A percentile compares a stretch with the other conserved stretches of the same genome.
Conservation (phyloP, 345 rosid species). For the Bretschneidera sinensis region DNA sequence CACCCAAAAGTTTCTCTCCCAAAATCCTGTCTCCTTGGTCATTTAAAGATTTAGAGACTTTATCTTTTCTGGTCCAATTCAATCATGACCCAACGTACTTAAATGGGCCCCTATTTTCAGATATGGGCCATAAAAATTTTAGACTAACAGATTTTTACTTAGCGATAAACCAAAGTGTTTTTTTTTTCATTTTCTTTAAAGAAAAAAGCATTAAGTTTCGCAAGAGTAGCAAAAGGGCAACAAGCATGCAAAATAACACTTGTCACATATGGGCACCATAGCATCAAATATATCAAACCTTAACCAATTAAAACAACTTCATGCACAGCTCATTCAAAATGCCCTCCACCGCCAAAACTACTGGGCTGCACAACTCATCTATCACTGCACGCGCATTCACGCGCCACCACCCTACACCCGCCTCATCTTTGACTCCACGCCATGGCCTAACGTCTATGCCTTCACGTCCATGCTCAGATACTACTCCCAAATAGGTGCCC, state of each 20-base stretch:
- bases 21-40: no score
- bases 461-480: slow-evolving; percentile 24
- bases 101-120: no score
- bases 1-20: no score
- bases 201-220: no score
- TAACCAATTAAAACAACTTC: slow-evolving; percentile 29
- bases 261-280: slow-evolving; percentile 13
- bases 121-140: no score
- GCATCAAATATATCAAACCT: slow-evolving; percentile 12
- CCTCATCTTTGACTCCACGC: slow-evolving; percentile 18
- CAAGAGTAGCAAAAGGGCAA: no score
- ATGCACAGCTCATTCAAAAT: slow-evolving; percentile 29
- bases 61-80: no score
- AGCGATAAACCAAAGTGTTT: no score
- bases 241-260: background rate
- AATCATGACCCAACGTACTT: no score
- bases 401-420: slow-evolving; percentile 27
- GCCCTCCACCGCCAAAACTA: slow-evolving; percentile 29
- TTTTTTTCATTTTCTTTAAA: no score
- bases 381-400: slow-evolving; percentile 29
- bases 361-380: slow-evolving; percentile 27
- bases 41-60: no score
- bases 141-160: no score
- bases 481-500: slow-evolving; percentile 21
- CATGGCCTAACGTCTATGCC: slow-evolving; percentile 15